phyloP scores from a whole-genome alignment of 2,329 filamentous ascomycete genomes.

The Blastomyces gilchristii region DNA sequence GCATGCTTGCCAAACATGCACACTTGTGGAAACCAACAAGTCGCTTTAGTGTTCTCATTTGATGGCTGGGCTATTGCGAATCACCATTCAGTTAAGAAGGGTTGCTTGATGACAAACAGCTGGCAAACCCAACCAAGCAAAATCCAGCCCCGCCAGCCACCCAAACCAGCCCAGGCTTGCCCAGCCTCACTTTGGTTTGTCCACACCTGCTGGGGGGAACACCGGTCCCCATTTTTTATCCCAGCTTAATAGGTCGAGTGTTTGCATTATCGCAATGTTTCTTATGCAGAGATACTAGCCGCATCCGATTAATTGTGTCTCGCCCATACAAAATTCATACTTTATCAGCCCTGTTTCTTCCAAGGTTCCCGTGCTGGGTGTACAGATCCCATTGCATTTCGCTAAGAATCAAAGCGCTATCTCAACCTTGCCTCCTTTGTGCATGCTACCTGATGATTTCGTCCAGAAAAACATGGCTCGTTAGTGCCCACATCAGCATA shows the following conservation, averaged over 20 bases:
- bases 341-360: not conserved
- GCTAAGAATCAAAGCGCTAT: not conserved
- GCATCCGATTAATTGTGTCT: not conserved
- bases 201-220: not conserved
- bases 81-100: not conserved
- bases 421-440: not conserved
- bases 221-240: not conserved
- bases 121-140: slow-evolving; percentile 2
- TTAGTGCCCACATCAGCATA: not conserved
- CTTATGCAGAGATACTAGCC: not conserved
- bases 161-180: not conserved
- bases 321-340: not conserved
- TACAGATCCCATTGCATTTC: not conserved
- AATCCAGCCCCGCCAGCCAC: not conserved
- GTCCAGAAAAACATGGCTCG: too few relatives aligned
- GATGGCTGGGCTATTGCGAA: not conserved
- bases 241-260: not conserved
- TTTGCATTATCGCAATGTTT: not conserved
- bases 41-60: not conserved
- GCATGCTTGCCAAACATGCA: not conserved
- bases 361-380: too few relatives aligned
- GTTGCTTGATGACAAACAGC: too few relatives aligned
- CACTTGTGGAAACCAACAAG: not conserved
- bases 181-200: not conserved
- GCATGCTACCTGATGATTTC: too few relatives aligned